These are phyloP conservation scores for Xylaria sp. DNA, from an alignment of 2,329 filamentous ascomycete species.

Conservation along the genomic window DNA sequence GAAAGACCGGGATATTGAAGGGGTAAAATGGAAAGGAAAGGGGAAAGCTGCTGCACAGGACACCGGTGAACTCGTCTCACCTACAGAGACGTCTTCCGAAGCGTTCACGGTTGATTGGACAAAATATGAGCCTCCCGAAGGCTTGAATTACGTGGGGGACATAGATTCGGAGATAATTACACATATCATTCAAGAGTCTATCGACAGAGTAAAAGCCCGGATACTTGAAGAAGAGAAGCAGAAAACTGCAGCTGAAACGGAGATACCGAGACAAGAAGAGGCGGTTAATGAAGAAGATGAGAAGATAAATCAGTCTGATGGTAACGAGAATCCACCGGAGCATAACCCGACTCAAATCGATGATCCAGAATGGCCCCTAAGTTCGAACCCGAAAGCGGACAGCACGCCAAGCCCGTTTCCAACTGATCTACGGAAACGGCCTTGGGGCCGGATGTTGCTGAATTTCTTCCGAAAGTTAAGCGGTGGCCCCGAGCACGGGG, in stretches of 20 bases:
- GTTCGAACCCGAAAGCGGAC: background rate
- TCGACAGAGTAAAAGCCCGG: conserved; percentile 57
- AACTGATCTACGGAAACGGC: conserved; percentile 40
- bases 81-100: conserved; percentile 28
- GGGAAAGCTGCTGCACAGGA: conserved; percentile 34
- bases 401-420: background rate
- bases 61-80: background rate
- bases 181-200: conserved; percentile 56
- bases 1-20: conserved; percentile 19
- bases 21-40: conserved; percentile 15
- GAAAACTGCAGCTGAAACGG: conserved; percentile 43
- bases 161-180: conserved; percentile 54
- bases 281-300: conserved; percentile 28
- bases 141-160: conserved; percentile 53
- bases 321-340: background rate
- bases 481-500: conserved; percentile 51
- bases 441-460: conserved; percentile 50
- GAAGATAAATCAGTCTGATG: background rate
- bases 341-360: background rate
- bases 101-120: conserved; percentile 56
- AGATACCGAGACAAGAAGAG: conserved; percentile 42
- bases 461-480: conserved; percentile 52
- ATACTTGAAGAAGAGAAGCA: conserved; percentile 48
- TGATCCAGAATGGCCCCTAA: background rate
- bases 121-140: conserved; percentile 58